These are phyloP conservation scores for Xylaria sp. DNA, from an alignment of 2,329 filamentous ascomycete genomes.

Conservation along the genomic window DNA sequence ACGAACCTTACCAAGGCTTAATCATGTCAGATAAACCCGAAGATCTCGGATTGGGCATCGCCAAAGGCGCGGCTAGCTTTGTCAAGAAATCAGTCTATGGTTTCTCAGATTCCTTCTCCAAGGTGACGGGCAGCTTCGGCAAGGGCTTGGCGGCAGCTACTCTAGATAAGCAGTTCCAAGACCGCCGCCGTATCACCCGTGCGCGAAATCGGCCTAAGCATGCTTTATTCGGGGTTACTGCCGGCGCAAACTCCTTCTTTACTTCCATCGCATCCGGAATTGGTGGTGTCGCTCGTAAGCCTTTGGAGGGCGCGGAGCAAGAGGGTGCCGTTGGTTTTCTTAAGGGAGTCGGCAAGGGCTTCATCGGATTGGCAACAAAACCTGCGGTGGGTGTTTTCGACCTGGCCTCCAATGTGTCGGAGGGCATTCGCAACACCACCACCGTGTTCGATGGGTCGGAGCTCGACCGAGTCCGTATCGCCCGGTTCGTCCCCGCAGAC, in stretches of 20 bases:
- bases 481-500: slow-evolving; percentile 90
- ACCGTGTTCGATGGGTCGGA: slow-evolving; percentile 97
- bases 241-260: slow-evolving; percentile 94
- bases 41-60: slow-evolving; percentile 93
- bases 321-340: slow-evolving; percentile 95
- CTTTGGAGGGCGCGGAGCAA: slow-evolving; percentile 93
- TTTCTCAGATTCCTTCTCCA: slow-evolving; percentile 96
- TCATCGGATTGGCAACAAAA: slow-evolving; percentile 95
- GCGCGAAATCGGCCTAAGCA: slow-evolving; percentile 96
- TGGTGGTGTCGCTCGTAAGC: slow-evolving; percentile 91
- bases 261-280: slow-evolving; percentile 94
- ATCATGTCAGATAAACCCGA: slow-evolving; percentile 97
- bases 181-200: slow-evolving; percentile 91
- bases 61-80: slow-evolving; percentile 95
- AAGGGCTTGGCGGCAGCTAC: slow-evolving; percentile 96
- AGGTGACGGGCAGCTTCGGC: slow-evolving; percentile 96
- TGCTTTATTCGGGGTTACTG: slow-evolving; percentile 94
- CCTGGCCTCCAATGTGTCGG: slow-evolving; percentile 94
- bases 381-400: slow-evolving; percentile 97
- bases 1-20: slow-evolving; percentile 97
- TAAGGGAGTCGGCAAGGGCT: slow-evolving; percentile 95
- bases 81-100: slow-evolving; percentile 99
- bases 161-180: slow-evolving; percentile 98
- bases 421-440: slow-evolving; percentile 98
- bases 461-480: slow-evolving; percentile 92